These are phyloP conservation scores for Claviceps fusiformis DNA, from an alignment of 2,329 filamentous ascomycete genomes.

Conservation along the genomic window DNA sequence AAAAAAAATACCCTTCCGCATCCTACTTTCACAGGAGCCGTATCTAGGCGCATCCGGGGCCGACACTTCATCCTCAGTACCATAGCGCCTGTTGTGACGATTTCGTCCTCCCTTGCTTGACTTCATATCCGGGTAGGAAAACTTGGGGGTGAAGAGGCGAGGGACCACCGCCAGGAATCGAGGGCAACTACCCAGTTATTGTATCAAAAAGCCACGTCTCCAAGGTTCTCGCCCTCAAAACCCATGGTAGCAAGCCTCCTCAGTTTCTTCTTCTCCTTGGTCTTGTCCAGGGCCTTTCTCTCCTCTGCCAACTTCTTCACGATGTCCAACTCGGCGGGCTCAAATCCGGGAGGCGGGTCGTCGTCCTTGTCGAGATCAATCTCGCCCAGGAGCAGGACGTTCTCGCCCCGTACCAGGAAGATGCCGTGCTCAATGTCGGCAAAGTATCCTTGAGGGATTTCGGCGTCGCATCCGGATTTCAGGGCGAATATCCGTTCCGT, in stretches of 20 bases:
- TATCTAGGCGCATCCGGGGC: not conserved
- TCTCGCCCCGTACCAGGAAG: constrained; percentile 89
- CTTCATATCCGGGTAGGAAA: not conserved
- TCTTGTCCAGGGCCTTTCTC: constrained; percentile 55
- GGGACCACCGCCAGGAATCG: no score
- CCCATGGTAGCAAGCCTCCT: constrained; percentile 64
- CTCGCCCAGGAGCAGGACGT: constrained; percentile 89
- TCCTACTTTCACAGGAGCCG: not conserved
- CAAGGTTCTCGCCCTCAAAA: constrained; percentile 76
- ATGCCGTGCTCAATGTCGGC: constrained; percentile 77
- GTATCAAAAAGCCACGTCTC: constrained; percentile 52
- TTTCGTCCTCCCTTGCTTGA: not conserved
- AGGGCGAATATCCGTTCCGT: constrained; percentile 72
- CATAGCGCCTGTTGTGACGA: not conserved
- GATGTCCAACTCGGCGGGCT: constrained; percentile 49
- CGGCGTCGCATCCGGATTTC: constrained; percentile 25
- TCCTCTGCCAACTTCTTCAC: constrained; percentile 63
- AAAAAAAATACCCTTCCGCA: no score
- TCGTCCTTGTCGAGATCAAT: constrained; percentile 97
- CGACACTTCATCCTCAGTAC: not conserved
- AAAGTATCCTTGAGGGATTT: constrained; percentile 41
- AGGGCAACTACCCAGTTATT: not conserved
- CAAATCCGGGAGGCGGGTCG: constrained; percentile 61
- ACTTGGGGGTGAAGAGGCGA: not conserved
- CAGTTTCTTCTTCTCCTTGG: constrained; percentile 56